Conservation (phyloP, 306 rosid genomes). For the Lupinus albus region DNA sequence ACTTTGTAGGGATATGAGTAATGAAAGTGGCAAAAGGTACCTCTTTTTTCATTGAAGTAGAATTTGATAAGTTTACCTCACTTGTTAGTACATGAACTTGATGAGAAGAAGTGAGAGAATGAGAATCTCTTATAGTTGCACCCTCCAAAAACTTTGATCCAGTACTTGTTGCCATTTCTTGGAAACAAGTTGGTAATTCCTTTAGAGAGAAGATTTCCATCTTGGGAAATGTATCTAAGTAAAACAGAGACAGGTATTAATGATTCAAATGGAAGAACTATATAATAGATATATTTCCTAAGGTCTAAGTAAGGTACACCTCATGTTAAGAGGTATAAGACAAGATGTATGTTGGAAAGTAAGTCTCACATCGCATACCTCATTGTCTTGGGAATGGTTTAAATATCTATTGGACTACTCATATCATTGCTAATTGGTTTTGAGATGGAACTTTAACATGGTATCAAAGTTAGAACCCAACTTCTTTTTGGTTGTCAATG, state of each 20-base stretch:
- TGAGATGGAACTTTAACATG: no score
- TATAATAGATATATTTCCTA: constrained; percentile 39
- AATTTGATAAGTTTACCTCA: constrained; percentile 44
- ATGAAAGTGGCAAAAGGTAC: constrained; percentile 41
- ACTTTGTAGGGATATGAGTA: constrained; percentile 37
- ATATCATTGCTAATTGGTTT: no score
- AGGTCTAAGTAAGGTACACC: background rate
- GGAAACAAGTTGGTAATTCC: constrained; percentile 57
- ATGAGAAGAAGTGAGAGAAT: constrained; percentile 41
- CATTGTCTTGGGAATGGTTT: no score
- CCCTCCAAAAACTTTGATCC: constrained; percentile 56
- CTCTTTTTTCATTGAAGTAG: constrained; percentile 48
- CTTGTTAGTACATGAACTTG: constrained; percentile 35
- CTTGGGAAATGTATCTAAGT: constrained; percentile 55
- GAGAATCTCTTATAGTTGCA: constrained; percentile 51
- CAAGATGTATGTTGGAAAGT: no score
- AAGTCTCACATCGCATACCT: no score
- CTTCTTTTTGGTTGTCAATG: no score
- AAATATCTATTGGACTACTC: no score
- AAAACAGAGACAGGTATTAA: constrained; percentile 46
- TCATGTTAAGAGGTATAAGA: no score
- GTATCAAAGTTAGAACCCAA: no score
- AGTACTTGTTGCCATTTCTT: constrained; percentile 53
- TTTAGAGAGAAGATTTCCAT: constrained; percentile 59
- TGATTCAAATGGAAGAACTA: constrained; percentile 43